Conservation (phyloP, 371 early-diverging fungal genomes). For the Syncephalis plumigaleata region DNA sequence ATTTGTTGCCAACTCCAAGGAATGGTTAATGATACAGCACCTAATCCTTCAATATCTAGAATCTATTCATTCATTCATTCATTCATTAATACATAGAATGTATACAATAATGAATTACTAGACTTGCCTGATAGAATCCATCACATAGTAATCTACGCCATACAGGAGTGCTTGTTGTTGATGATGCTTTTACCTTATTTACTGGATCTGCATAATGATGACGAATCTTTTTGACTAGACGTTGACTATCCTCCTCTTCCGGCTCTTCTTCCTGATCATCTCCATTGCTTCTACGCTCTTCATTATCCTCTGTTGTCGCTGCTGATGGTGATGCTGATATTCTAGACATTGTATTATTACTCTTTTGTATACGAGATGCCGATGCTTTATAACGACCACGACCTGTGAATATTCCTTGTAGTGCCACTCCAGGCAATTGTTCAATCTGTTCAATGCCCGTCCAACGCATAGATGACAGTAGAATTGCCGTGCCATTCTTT, state of each 20-base stretch:
- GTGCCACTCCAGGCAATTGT: not conserved
- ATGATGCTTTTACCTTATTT: too few species aligned
- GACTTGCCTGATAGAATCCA: not conserved
- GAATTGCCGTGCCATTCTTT: not conserved
- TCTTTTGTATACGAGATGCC: too few species aligned
- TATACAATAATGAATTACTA: not conserved
- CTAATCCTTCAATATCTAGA: not conserved
- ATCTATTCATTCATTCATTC: too few species aligned
- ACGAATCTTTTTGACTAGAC: too few species aligned
- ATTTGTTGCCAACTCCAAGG: not conserved
- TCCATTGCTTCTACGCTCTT: not conserved
- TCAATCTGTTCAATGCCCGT: not conserved
- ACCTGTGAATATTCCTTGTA: not conserved
- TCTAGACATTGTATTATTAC: too few species aligned
- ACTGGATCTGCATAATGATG: too few species aligned
- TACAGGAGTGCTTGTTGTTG: too few species aligned
- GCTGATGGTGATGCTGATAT: too few species aligned
- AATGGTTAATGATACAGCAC: not conserved
- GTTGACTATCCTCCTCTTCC: too few species aligned
- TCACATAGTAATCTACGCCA: not conserved
- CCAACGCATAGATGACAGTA: conserved; percentile 1
- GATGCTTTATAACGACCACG: not conserved
- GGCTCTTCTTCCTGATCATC: too few species aligned
- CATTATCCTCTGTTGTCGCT: not conserved
- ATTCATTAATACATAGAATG: not conserved